Percentiles rank a stretch among this genome's conserved stretches.
Evolutionary conservation across 805 yeast species (phyloP).

Genomic region (Hermanozyma aechmeae): DNA sequence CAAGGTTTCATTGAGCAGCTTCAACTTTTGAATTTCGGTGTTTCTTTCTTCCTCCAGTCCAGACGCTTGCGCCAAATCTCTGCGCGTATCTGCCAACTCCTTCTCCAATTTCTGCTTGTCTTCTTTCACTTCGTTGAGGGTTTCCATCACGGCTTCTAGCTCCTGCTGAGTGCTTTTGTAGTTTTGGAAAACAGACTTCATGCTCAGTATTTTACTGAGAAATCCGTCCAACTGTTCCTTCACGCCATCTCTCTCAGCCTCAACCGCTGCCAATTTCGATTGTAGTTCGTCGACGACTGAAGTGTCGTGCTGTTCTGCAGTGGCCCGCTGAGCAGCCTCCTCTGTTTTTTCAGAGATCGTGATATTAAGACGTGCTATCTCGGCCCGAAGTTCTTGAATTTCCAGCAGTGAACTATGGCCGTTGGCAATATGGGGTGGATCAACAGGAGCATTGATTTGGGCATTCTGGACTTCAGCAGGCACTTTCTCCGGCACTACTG

Average conservation of each 20-base stretch:
- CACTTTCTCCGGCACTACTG: no score
- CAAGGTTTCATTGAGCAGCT: neutral
- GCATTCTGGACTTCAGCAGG: no score
- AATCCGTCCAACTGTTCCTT: conserved; percentile 54
- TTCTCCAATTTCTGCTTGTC: conserved; percentile 17
- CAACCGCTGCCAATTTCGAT: conserved; percentile 6
- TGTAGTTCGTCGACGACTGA: conserved; percentile 2
- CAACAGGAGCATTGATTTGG: no score
- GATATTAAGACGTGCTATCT: no score
- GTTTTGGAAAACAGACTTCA: conserved; percentile 63
- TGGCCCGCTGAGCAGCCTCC: no score
- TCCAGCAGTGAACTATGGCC: no score
- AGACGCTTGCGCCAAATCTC: no score
- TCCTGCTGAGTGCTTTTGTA: conserved; percentile 66
- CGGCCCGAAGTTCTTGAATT: no score
- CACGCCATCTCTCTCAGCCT: conserved; percentile 43
- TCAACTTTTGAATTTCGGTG: conserved; percentile 9
- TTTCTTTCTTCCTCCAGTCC: conserved; percentile 1
- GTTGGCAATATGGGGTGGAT: no score
- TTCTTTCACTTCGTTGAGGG: conserved; percentile 2
- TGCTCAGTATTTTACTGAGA: conserved; percentile 54
- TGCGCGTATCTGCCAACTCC: no score
- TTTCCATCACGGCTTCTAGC: conserved; percentile 42
- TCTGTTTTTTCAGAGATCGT: no score
- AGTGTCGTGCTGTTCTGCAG: neutral